Evolutionary conservation across 129 eudicot genomes (phyloP).

Genomic region (Smallanthus sonchifolius): DNA sequence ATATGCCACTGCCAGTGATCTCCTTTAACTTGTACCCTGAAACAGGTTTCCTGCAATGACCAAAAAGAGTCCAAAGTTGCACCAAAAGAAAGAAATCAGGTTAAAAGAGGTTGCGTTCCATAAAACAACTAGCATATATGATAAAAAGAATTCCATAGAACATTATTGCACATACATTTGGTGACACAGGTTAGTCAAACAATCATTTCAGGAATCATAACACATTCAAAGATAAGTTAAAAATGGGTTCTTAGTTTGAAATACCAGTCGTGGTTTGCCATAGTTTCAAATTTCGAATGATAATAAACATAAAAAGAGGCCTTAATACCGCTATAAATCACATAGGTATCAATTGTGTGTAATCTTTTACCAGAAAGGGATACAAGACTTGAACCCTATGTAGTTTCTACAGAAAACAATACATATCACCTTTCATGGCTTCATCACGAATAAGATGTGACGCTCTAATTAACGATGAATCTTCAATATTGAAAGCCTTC

Average conservation of each 20-base stretch:
- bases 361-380: not conserved
- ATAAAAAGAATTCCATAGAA: not conserved
- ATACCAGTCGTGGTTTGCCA: not conserved
- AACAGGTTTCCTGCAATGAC: conserved; percentile 68
- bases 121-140: no score
- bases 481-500: not conserved
- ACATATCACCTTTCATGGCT: not conserved
- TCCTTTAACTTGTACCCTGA: conserved; percentile 75
- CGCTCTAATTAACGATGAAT: not conserved
- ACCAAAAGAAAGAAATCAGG: not conserved
- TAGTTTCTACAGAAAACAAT: not conserved
- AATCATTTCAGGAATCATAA: no score
- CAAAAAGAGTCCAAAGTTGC: not conserved
- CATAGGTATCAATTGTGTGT: not conserved
- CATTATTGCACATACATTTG: not conserved
- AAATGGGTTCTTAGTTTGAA: no score
- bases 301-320: not conserved
- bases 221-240: conserved; percentile 1
- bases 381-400: not conserved
- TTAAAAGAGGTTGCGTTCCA: not conserved
- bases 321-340: not conserved
- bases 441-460: not conserved
- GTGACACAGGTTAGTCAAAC: not conserved
- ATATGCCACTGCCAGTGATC: conserved; percentile 80
- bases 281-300: not conserved